Percentiles rank a stretch among this genome's conserved stretches.
phyloP scores from a whole-genome alignment of 2,329 filamentous ascomycete species.

The Geosmithia flava region DNA sequence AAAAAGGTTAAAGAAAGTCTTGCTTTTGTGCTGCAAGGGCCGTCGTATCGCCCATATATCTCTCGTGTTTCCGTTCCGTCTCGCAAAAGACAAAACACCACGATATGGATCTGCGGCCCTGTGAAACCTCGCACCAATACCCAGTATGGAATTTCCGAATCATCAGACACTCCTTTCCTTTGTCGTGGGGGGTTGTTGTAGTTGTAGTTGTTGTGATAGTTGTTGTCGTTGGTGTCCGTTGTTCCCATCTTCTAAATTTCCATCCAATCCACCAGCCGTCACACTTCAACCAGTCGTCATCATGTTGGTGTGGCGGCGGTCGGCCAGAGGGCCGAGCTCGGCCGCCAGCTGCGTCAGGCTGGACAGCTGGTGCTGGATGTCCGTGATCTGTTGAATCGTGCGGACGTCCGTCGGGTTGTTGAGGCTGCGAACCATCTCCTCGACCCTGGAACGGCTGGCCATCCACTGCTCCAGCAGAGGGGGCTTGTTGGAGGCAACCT shows the following conservation, averaged over 20 bases:
- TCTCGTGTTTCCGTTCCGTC: no score
- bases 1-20: no score
- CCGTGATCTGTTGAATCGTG: slow-evolving; percentile 39
- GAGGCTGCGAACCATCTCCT: slow-evolving; percentile 41
- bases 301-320: neutral
- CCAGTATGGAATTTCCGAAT: no score
- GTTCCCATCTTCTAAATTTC: neutral
- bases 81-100: no score
- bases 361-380: slow-evolving; percentile 35
- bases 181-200: neutral
- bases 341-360: slow-evolving; percentile 37
- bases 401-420: slow-evolving; percentile 37
- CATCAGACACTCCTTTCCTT: neutral
- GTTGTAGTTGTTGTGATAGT: neutral
- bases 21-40: no score
- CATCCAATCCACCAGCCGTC: neutral
- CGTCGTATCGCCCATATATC: no score
- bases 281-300: neutral
- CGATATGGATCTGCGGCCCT: no score
- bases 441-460: slow-evolving; percentile 51
- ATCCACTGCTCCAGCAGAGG: slow-evolving; percentile 42
- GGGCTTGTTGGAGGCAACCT: slow-evolving; percentile 14
- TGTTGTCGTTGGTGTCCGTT: neutral
- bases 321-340: neutral
- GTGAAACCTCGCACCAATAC: no score